phyloP scores from a whole-genome alignment of 2,329 filamentous ascomycete species.

The Xylariales sp. region DNA sequence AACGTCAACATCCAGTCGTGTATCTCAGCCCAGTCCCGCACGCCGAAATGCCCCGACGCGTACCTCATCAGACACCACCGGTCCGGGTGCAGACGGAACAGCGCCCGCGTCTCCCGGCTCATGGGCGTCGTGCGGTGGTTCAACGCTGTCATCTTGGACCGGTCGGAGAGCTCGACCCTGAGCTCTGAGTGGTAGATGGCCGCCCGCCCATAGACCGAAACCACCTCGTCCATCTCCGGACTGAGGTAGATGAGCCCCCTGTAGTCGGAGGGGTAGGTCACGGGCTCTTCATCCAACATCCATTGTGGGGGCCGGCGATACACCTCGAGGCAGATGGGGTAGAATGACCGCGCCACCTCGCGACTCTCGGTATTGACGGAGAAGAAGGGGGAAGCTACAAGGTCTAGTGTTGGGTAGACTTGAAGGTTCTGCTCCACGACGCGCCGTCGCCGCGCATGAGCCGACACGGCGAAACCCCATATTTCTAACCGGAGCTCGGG shows the following conservation, averaged over 20 bases:
- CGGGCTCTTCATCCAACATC: neutral
- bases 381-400: constrained; percentile 30
- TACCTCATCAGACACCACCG: constrained; percentile 30
- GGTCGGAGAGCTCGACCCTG: constrained; percentile 24
- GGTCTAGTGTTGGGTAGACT: constrained; percentile 33
- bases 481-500: constrained; percentile 36
- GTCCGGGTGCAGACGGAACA: constrained; percentile 28
- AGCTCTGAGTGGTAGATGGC: constrained; percentile 24
- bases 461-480: constrained; percentile 29
- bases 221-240: constrained; percentile 27
- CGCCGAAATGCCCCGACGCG: constrained; percentile 19
- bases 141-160: constrained; percentile 32
- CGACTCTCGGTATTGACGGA: constrained; percentile 36
- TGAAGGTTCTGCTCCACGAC: constrained; percentile 34
- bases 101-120: constrained; percentile 10
- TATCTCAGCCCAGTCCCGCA: constrained; percentile 32
- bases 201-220: constrained; percentile 29
- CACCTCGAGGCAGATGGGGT: constrained; percentile 30
- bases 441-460: constrained; percentile 27
- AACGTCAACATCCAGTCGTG: constrained; percentile 29
- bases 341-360: constrained; percentile 24
- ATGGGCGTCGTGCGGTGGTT: constrained; percentile 17
- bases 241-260: constrained; percentile 31
- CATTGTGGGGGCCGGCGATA: constrained; percentile 14
- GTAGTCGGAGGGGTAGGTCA: neutral